phyloP scores from a whole-genome alignment of 2,329 filamentous ascomycete species.

The Teratosphaeria epicoccoides region DNA sequence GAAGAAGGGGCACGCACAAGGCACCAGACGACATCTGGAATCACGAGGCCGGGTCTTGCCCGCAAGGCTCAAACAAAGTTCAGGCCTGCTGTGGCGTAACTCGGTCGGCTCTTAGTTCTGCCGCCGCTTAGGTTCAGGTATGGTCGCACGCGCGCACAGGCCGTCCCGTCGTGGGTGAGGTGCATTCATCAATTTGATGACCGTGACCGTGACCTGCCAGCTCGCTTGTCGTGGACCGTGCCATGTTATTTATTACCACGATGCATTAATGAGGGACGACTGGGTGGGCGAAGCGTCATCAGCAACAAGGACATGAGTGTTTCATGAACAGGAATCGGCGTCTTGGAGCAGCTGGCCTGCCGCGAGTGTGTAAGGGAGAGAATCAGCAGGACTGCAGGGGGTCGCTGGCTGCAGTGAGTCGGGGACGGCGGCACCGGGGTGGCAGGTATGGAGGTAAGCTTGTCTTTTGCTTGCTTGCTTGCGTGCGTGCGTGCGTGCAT shows the following conservation, averaged over 20 bases:
- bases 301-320: background rate
- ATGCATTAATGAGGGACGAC: background rate
- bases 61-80: background rate
- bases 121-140: too few relatives aligned
- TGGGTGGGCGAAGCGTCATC: background rate
- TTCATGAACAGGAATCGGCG: background rate
- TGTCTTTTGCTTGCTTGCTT: background rate
- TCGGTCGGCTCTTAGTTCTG: too few relatives aligned
- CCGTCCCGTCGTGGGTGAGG: too few relatives aligned
- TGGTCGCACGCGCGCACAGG: too few relatives aligned
- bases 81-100: background rate
- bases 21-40: too few relatives aligned
- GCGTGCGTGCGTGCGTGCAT: too few relatives aligned
- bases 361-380: background rate
- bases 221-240: background rate
- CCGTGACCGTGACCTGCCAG: background rate
- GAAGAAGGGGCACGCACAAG: too few relatives aligned
- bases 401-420: background rate
- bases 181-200: too few relatives aligned
- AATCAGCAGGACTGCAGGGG: background rate
- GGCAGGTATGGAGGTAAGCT: background rate
- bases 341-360: background rate
- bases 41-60: background rate
- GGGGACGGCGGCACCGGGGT: background rate
- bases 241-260: background rate